Evolutionary conservation across 2,329 filamentous ascomycete species (phyloP).

Genomic region (Cladosporium sphaerospermum): DNA sequence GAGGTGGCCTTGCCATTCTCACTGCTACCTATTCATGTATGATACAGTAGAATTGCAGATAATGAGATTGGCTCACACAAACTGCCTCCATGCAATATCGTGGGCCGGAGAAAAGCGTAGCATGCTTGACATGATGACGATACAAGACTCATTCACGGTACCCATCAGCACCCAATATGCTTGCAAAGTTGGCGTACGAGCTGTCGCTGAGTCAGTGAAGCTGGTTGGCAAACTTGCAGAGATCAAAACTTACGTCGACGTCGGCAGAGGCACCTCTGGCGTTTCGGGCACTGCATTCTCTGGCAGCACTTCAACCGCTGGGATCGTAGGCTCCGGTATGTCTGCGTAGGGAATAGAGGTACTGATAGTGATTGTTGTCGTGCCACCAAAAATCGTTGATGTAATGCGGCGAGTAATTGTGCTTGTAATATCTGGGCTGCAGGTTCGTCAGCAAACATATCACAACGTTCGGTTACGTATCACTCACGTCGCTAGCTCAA

Average conservation of each 20-base stretch:
- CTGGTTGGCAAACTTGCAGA: background rate
- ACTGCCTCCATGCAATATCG: background rate
- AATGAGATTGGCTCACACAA: background rate
- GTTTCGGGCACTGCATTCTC: background rate
- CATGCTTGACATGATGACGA: background rate
- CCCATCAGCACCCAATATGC: slow-evolving; percentile 7
- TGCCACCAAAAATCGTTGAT: slow-evolving; percentile 18
- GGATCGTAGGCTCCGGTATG: background rate
- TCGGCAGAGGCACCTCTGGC: slow-evolving; percentile 2
- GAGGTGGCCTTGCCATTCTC: no score
- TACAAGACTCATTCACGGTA: background rate
- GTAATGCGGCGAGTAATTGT: slow-evolving; percentile 15
- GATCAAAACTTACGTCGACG: slow-evolving; percentile 12
- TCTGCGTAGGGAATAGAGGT: background rate
- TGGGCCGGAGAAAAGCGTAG: background rate
- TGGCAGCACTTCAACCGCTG: background rate
- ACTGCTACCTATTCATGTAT: slow-evolving; percentile 2
- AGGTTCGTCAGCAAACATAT: background rate
- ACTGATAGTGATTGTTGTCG: slow-evolving; percentile 17
- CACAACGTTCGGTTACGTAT: background rate
- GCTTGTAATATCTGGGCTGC: slow-evolving; percentile 12
- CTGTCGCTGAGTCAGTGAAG: slow-evolving; percentile 5
- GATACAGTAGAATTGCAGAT: slow-evolving; percentile 8
- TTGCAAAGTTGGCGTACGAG: slow-evolving; percentile 12
- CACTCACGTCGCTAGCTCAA: slow-evolving; percentile 25